A percentile compares a stretch with the other conserved stretches of the same genome.
Conservation (phyloP, 1,284 basidiomycete species). For the Pseudozyma tsukubaensis region DNA sequence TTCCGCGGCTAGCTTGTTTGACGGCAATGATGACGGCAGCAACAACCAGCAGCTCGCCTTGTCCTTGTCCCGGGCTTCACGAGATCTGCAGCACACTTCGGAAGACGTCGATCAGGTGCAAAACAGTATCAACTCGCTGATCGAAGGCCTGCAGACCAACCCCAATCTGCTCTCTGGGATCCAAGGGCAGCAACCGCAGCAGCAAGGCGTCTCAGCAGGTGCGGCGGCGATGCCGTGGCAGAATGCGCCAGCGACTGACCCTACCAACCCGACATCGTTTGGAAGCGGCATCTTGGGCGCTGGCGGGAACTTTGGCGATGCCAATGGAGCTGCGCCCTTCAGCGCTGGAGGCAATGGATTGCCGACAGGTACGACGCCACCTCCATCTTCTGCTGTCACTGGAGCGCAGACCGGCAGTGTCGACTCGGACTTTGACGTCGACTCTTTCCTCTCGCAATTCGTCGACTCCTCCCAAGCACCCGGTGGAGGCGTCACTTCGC, state of each 20-base stretch:
- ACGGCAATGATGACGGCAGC: constrained; percentile 6
- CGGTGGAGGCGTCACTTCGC: constrained; percentile 38
- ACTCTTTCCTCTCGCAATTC: constrained; percentile 61
- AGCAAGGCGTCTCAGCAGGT: not conserved
- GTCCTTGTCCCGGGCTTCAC: constrained; percentile 28
- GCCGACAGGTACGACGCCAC: constrained; percentile 22
- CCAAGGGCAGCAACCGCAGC: constrained; percentile 2
- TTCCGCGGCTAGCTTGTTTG: constrained; percentile 11
- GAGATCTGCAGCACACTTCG: constrained; percentile 76
- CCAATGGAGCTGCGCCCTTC: not conserved
- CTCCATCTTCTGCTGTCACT: constrained; percentile 4
- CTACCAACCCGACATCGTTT: too few species aligned
- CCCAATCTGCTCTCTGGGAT: constrained; percentile 28
- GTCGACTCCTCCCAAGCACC: constrained; percentile 51
- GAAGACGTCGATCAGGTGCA: constrained; percentile 80
- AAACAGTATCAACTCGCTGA: constrained; percentile 78
- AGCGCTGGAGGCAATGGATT: not conserved
- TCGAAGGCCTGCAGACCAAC: constrained; percentile 77
- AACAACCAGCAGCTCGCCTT: constrained; percentile 48
- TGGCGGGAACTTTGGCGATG: constrained; percentile 6
- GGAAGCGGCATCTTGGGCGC: not conserved
- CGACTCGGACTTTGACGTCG: constrained; percentile 60
- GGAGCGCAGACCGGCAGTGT: constrained; percentile 3
- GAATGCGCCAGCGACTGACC: too few species aligned
- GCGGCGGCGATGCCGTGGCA: too few species aligned